These are phyloP conservation scores for Lepidium sativum DNA, from an alignment of 345 rosid genomes.

Conservation along the genomic window DNA sequence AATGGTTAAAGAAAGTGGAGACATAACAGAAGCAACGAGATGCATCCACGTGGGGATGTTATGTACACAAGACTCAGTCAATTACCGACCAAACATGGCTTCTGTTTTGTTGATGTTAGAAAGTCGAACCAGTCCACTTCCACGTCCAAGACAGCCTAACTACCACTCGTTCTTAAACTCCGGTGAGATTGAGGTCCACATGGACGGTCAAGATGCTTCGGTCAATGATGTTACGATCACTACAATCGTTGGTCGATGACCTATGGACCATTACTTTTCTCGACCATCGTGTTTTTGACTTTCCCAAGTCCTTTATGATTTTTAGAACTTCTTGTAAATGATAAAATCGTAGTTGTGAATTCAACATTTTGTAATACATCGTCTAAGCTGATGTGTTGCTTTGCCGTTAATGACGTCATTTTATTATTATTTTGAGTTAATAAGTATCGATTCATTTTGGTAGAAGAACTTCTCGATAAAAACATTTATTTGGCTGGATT, in stretches of 20 bases:
- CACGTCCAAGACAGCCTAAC: slow-evolving; percentile 33
- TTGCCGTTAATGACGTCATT: no score
- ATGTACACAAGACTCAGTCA: slow-evolving; percentile 50
- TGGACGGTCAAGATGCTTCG: slow-evolving; percentile 40
- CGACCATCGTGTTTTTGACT: background rate
- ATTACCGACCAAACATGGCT: slow-evolving; percentile 39
- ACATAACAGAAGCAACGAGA: slow-evolving; percentile 30
- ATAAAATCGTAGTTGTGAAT: no score
- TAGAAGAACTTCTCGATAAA: no score
- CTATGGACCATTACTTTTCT: background rate
- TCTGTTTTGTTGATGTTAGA: slow-evolving; percentile 35
- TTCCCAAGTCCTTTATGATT: no score
- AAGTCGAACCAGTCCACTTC: slow-evolving; percentile 28
- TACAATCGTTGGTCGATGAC: slow-evolving; percentile 42
- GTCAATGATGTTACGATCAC: slow-evolving; percentile 53
- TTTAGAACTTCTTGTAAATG: no score
- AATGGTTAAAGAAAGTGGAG: slow-evolving; percentile 13
- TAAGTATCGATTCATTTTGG: no score
- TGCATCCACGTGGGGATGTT: slow-evolving; percentile 45
- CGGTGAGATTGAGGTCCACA: slow-evolving; percentile 28
- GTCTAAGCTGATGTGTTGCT: no score
- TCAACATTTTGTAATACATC: no score
- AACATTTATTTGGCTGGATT: no score
- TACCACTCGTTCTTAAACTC: slow-evolving; percentile 27
- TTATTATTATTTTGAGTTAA: no score